Conservation (phyloP, 1,284 basidiomycete species). For the Bjerkandera adusta region DNA sequence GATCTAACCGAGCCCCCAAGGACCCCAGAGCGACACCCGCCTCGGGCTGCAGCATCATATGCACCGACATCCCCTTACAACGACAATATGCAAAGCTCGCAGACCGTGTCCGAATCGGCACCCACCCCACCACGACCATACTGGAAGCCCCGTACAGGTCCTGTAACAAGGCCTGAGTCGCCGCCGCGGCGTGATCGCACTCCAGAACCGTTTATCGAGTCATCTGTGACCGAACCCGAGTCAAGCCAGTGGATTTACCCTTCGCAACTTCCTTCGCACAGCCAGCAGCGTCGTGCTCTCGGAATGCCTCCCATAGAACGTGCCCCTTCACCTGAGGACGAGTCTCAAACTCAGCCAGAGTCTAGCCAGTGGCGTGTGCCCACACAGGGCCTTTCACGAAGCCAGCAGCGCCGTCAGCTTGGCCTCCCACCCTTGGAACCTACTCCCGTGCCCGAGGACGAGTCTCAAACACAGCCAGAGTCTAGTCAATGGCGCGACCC, state of each 20-base stretch:
- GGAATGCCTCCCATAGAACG: too few relatives aligned
- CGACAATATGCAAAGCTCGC: background rate
- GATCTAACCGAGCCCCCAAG: too few relatives aligned
- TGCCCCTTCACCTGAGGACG: slow-evolving; percentile 6
- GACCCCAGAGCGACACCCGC: too few relatives aligned
- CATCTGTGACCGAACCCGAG: slow-evolving; percentile 10
- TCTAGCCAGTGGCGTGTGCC: slow-evolving; percentile 1
- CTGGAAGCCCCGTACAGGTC: too few relatives aligned
- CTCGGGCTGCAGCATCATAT: too few relatives aligned
- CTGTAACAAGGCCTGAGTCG: background rate
- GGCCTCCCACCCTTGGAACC: too few relatives aligned
- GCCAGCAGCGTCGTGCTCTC: background rate
- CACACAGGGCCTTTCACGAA: too few relatives aligned
- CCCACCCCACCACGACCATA: too few relatives aligned
- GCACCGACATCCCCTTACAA: background rate
- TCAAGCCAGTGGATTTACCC: background rate
- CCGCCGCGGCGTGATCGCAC: background rate
- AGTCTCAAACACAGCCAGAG: slow-evolving; percentile 10
- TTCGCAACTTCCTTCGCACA: too few relatives aligned
- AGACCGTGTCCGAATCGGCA: slow-evolving; percentile 9
- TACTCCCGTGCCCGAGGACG: slow-evolving; percentile 4
- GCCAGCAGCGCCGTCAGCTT: background rate
- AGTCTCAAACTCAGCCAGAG: slow-evolving; percentile 10
- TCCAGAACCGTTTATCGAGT: too few relatives aligned
- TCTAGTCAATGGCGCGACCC: background rate